These are phyloP conservation scores for Pythium chondricola DNA, from an alignment of 352 stramenopile genomes.

Conservation along the genomic window DNA sequence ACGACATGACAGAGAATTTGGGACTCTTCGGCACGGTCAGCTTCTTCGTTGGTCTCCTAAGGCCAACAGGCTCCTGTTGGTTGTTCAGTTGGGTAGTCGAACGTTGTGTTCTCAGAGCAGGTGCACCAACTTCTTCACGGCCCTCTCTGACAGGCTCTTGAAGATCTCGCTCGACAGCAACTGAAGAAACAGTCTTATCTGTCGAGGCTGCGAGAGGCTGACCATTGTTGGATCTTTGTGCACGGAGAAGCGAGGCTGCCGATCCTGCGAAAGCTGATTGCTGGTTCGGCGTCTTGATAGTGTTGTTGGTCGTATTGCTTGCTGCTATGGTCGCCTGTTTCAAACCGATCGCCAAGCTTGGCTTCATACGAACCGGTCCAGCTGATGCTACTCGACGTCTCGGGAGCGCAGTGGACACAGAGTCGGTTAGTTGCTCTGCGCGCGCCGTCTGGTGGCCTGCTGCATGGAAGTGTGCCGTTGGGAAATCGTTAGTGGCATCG, in stretches of 20 bases:
- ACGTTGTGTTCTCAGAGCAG: constrained; percentile 29
- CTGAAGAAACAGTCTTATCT: constrained; percentile 37
- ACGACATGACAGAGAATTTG: constrained; percentile 85
- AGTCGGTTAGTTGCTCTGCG: not conserved
- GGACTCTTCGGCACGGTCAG: constrained; percentile 72
- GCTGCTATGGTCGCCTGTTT: constrained; percentile 4
- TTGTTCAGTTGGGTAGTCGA: constrained; percentile 31
- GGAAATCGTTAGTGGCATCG: not conserved
- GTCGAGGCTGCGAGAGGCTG: constrained; percentile 47
- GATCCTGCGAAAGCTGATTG: constrained; percentile 40
- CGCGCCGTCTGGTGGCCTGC: not conserved
- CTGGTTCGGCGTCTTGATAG: not conserved
- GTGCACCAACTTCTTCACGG: not conserved
- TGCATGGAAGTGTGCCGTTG: not conserved
- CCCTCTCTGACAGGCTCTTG: not conserved
- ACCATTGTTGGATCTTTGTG: constrained; percentile 35
- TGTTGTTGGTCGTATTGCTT: not conserved
- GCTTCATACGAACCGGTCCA: constrained; percentile 14
- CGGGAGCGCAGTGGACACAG: not conserved
- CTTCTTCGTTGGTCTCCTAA: constrained; percentile 27
- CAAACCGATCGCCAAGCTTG: not conserved
- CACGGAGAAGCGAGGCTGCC: constrained; percentile 60
- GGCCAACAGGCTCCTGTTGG: constrained; percentile 11
- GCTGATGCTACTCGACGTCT: constrained; percentile 15
- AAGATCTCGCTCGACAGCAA: constrained; percentile 8